Evolutionary conservation across 176 grass and related monocot genomes (phyloP), one percentile per base, ranked within the genome.

Genomic region (Aegilops longissima): DNA sequence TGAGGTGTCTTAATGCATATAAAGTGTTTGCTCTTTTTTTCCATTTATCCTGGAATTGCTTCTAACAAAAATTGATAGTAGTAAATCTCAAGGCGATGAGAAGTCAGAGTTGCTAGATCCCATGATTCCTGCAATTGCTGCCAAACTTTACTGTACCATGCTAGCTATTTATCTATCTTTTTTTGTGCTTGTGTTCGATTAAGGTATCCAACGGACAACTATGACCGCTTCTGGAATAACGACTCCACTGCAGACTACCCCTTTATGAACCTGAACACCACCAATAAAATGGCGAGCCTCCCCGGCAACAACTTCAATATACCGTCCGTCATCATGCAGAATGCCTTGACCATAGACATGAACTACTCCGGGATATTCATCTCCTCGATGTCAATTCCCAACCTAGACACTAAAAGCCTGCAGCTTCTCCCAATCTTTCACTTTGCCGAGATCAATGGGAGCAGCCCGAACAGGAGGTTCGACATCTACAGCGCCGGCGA

Each of bases 221-320:
- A 40, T 8, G 76, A 79, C 39, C 84, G 75, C 4, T 70, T 68
- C 21, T 86, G 84, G 84, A 1, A 21, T 13, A 13, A 3, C 2
- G 39, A 2, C 44, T 3, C 29, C 51, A 3, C 18, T n/a, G n/a
- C n/a, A 27, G 1, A 0, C 2, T 56, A 16, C 47, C 31, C 73
- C 39, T 11, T 4, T 20, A 2, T 10, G 8, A 69, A 34, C 76
- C 1, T 66, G 13, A 17, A 0, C 23, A 79, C 75, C 14, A n/a
- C 2, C 47, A 8, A 3, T 1, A 2, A 2, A 1, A 12, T 56
- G 76, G 12, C 0, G 0, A 58, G 2, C 6, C 8, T 1, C 30
- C 29, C 2, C 0, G 25, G 36, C 31, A 3, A 1, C 2, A 21
- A 56, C 21, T 2, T 0, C 21, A 5, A 44, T 2, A 68, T 83